A percentile compares a stretch with the other conserved stretches of the same genome.
Evolutionary conservation across 2,329 filamentous ascomycete genomes (phyloP).

Genomic region (Pyrenochaeta sp.): DNA sequence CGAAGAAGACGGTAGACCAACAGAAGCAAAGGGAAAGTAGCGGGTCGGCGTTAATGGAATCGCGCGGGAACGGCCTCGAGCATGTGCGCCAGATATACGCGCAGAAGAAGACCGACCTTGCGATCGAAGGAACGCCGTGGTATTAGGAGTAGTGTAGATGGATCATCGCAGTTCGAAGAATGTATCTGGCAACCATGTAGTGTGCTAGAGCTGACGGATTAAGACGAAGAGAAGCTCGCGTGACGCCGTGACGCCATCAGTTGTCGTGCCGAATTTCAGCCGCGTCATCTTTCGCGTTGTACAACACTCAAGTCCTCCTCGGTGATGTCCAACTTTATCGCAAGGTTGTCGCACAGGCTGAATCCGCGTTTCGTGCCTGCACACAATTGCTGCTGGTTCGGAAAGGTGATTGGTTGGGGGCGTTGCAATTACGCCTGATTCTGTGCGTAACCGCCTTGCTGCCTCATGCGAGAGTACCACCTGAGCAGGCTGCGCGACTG

Average conservation of each 20-base stretch:
- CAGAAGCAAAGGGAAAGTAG: not conserved
- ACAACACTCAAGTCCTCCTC: not conserved
- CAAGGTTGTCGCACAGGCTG: constrained; percentile 7
- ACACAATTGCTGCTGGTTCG: constrained; percentile 6
- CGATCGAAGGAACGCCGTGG: not conserved
- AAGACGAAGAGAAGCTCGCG: not conserved
- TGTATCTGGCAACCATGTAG: not conserved
- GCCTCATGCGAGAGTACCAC: not conserved
- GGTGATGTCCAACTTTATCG: not conserved
- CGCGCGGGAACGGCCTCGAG: not conserved
- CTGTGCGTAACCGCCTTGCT: constrained; percentile 10
- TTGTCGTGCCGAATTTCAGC: not conserved
- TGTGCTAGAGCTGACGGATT: not conserved
- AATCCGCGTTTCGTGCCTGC: constrained; percentile 7
- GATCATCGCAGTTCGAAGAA: not conserved
- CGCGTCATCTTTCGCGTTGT: not conserved
- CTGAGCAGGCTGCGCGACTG: constrained; percentile 10
- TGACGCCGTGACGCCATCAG: not conserved
- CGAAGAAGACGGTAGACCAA: not conserved
- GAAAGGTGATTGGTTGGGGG: constrained; percentile 13
- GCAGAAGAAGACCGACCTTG: not conserved
- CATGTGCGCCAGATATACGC: not conserved
- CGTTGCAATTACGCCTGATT: constrained; percentile 2
- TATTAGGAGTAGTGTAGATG: not conserved
- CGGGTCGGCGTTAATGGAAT: not conserved